Percentiles rank a stretch among this genome's conserved stretches.
Evolutionary conservation across 345 rosid species (phyloP).

Genomic region (Limnanthes douglasii): DNA sequence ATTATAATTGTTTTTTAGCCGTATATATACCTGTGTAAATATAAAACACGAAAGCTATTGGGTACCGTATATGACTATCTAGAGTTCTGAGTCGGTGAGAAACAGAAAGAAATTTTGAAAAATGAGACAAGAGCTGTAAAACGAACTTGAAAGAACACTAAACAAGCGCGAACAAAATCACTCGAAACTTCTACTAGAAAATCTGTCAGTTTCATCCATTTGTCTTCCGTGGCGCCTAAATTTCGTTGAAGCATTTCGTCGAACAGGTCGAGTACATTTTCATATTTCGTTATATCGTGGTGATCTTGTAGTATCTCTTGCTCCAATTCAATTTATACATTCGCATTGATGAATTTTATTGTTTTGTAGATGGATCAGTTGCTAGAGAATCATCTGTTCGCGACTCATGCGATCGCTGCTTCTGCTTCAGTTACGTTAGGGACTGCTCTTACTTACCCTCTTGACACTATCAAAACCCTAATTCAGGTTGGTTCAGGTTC

Average conservation of each 20-base stretch:
- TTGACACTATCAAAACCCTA: slow-evolving; percentile 72
- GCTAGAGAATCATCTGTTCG: slow-evolving; percentile 51
- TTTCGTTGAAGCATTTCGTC: slow-evolving; percentile 13
- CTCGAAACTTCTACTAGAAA: background rate
- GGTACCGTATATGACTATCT: background rate
- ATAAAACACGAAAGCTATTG: no score
- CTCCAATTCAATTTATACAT: background rate
- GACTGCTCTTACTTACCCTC: slow-evolving; percentile 63
- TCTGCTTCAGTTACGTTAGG: slow-evolving; percentile 53
- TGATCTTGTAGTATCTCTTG: background rate
- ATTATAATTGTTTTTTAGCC: background rate
- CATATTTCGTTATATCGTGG: background rate
- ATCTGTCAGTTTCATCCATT: background rate
- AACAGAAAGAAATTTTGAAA: background rate
- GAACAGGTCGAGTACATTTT: slow-evolving; percentile 8
- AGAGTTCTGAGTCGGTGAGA: background rate
- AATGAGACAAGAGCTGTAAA: background rate
- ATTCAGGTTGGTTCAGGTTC: slow-evolving; percentile 85
- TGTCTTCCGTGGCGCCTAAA: slow-evolving; percentile 3
- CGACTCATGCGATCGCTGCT: slow-evolving; percentile 70
- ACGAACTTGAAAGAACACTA: background rate
- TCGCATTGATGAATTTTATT: background rate
- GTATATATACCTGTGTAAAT: no score
- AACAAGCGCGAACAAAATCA: background rate
- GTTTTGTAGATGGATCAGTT: slow-evolving; percentile 21